Conservation (phyloP, 176 grass and related monocot species). For the Chrysopogon serrulatus region DNA sequence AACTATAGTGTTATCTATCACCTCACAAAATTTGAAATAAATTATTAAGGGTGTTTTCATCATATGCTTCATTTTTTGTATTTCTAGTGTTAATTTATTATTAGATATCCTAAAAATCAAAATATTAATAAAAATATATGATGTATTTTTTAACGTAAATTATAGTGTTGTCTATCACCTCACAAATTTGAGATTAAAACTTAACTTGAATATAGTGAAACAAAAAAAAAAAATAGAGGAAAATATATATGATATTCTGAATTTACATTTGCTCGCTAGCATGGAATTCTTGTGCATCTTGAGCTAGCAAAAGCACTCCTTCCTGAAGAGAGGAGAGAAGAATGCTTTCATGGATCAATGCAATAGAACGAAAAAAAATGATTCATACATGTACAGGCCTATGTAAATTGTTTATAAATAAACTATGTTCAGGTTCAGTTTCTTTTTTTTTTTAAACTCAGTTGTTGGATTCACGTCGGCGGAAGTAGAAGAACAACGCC, state of each 20-base stretch:
- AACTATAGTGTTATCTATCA: too few species aligned
- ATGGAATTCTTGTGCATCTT: background rate
- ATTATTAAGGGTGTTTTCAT: too few species aligned
- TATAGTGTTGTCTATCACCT: background rate
- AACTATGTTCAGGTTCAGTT: background rate
- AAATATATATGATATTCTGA: background rate
- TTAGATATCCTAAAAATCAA: too few species aligned
- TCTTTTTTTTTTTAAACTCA: background rate
- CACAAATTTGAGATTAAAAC: background rate
- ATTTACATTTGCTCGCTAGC: conserved; percentile 14
- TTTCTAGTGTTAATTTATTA: too few species aligned
- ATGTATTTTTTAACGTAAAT: background rate
- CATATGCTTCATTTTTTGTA: too few species aligned
- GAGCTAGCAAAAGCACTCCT: background rate
- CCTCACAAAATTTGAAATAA: too few species aligned
- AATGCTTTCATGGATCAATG: background rate
- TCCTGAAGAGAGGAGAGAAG: background rate
- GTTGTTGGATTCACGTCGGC: conserved; percentile 25
- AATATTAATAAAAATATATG: too few species aligned
- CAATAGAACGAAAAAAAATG: background rate
- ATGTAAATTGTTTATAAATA: background rate
- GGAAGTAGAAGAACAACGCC: conserved; percentile 61
- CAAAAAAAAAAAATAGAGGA: background rate
- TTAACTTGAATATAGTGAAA: too few species aligned
- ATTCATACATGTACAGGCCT: background rate